phyloP scores from a whole-genome alignment of 805 yeast species.

The Pichia nakasei region DNA sequence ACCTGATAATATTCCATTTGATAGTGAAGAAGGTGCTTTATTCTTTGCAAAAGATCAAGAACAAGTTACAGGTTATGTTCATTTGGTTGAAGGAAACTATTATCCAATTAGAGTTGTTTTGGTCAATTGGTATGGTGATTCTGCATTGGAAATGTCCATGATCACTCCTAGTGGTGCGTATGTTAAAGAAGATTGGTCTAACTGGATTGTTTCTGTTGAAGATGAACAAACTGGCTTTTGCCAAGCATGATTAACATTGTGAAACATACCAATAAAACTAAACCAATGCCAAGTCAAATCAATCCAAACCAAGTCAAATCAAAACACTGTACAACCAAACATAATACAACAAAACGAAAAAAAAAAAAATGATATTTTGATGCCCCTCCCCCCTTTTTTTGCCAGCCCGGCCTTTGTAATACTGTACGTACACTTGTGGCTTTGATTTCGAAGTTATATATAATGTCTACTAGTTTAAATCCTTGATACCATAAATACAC shows the following conservation, averaged over 20 bases:
- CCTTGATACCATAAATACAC: no score
- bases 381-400: no score
- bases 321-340: no score
- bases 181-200: constrained; percentile 3
- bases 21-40: constrained; percentile 3
- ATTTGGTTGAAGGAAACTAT: constrained; percentile 9
- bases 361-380: no score
- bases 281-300: no score
- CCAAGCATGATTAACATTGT: neutral
- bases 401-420: no score
- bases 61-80: constrained; percentile 4
- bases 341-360: no score
- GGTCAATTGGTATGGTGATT: constrained; percentile 8
- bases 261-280: no score
- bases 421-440: no score
- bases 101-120: constrained; percentile 16
- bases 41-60: constrained; percentile 7
- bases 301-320: no score
- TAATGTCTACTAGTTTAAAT: no score
- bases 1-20: constrained; percentile 5
- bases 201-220: constrained; percentile 4
- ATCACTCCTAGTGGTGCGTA: constrained; percentile 4
- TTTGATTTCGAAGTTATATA: no score
- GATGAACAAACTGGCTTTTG: constrained; percentile 1
- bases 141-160: constrained; percentile 6